These are phyloP conservation scores for Ogataea pignaliae DNA, from an alignment of 805 yeast species.

Conservation along the genomic window DNA sequence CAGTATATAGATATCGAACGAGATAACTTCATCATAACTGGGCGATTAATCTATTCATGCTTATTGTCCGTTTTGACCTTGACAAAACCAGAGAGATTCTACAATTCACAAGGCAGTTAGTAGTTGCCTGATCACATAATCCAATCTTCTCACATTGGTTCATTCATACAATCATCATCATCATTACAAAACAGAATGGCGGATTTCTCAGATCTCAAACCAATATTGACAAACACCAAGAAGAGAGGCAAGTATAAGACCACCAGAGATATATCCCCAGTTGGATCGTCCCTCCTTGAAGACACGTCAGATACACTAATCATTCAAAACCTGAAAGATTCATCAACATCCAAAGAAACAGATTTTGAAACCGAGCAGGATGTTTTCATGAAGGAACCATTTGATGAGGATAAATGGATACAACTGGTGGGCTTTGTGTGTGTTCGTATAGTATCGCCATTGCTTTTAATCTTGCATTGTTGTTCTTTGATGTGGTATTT, in stretches of 20 bases:
- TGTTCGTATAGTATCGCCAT: constrained; percentile 24
- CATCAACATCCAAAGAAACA: neutral
- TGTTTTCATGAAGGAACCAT: constrained; percentile 7
- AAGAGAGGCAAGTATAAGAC: constrained; percentile 13
- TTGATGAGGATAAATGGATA: constrained; percentile 19
- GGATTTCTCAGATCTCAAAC: constrained; percentile 17
- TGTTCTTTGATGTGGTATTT: constrained; percentile 11
- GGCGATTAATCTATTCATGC: too few relatives aligned
- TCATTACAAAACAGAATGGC: constrained; percentile 12
- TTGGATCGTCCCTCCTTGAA: neutral
- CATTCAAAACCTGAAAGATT: constrained; percentile 4
- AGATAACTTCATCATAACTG: too few relatives aligned
- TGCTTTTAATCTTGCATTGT: constrained; percentile 24
- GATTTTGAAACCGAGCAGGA: too few relatives aligned
- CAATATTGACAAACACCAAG: constrained; percentile 14
- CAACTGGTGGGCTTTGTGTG: constrained; percentile 23
- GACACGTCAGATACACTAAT: constrained; percentile 15
- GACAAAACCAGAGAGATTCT: too few relatives aligned
- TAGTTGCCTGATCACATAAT: too few relatives aligned
- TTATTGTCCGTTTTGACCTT: too few relatives aligned
- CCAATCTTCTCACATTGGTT: too few relatives aligned
- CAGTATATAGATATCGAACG: too few relatives aligned
- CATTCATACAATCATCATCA: neutral
- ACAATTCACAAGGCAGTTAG: too few relatives aligned
- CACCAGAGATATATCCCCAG: neutral